phyloP scores from a whole-genome alignment of 2,329 filamentous ascomycete species.

The Nemania sp. region DNA sequence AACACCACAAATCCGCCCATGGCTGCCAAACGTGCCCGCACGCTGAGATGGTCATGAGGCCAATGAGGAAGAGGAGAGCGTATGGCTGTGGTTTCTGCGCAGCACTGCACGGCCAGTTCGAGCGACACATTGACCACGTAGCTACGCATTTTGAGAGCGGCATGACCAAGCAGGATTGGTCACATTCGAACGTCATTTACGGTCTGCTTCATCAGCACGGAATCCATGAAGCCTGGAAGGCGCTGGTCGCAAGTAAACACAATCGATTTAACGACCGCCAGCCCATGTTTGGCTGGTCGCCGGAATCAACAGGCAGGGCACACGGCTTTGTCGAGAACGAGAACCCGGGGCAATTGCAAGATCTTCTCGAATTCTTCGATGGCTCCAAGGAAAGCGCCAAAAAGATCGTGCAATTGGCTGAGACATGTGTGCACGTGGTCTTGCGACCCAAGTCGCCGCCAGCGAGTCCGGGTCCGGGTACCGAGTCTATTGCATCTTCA shows the following conservation, averaged over 20 bases:
- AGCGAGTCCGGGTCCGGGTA: constrained; percentile 10
- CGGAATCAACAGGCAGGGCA: constrained; percentile 58
- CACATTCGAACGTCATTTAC: constrained; percentile 69
- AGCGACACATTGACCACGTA: constrained; percentile 70
- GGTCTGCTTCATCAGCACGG: constrained; percentile 68
- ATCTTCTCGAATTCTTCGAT: constrained; percentile 67
- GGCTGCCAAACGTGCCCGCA: constrained; percentile 67
- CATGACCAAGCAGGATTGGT: constrained; percentile 67
- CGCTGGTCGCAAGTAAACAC: constrained; percentile 51
- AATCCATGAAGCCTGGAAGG: constrained; percentile 64
- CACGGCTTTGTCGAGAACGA: constrained; percentile 65
- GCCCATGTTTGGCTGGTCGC: constrained; percentile 63
- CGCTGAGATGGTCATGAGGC: constrained; percentile 65
- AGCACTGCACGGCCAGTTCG: constrained; percentile 62
- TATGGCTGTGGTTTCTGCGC: constrained; percentile 73
- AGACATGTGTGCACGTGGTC: constrained; percentile 41
- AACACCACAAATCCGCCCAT: constrained; percentile 68
- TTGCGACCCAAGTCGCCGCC: constrained; percentile 35
- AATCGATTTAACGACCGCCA: constrained; percentile 53
- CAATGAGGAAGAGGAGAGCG: constrained; percentile 65
- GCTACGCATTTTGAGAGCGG: constrained; percentile 68
- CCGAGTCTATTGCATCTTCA: constrained; percentile 9
- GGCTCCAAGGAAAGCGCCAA: constrained; percentile 59
- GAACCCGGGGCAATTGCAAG: constrained; percentile 64
- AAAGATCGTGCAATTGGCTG: constrained; percentile 60